Evolutionary conservation across 73 alveolate species (phyloP).

Genomic region (Strombidium stylifer): DNA sequence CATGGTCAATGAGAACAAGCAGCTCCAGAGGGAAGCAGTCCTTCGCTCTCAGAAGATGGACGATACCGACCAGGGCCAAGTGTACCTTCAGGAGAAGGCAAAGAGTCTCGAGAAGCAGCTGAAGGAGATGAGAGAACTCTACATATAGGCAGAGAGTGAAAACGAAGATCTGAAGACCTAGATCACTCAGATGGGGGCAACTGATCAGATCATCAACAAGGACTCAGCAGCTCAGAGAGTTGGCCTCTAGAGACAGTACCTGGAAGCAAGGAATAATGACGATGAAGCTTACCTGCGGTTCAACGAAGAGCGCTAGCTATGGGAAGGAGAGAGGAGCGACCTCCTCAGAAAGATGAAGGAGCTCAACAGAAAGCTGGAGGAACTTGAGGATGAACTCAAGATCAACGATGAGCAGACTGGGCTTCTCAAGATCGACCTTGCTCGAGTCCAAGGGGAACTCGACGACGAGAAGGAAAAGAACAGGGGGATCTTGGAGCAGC

Average conservation of each 20-base stretch:
- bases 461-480: constrained; percentile 92
- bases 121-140: constrained; percentile 66
- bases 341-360: constrained; percentile 77
- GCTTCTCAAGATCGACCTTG: constrained; percentile 84
- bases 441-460: constrained; percentile 78
- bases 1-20: constrained; percentile 82
- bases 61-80: constrained; percentile 61
- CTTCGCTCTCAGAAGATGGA: constrained; percentile 61
- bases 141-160: constrained; percentile 81
- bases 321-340: constrained; percentile 80
- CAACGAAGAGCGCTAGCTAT: constrained; percentile 60
- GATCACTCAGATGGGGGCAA: constrained; percentile 66
- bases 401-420: constrained; percentile 77
- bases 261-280: constrained; percentile 50
- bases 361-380: constrained; percentile 89
- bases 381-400: constrained; percentile 90
- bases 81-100: constrained; percentile 46
- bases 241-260: constrained; percentile 47
- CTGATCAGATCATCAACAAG: constrained; percentile 69
- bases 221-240: constrained; percentile 72
- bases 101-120: constrained; percentile 67
- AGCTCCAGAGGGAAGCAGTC: constrained; percentile 61
- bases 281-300: constrained; percentile 50
- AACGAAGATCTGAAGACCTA: constrained; percentile 82
- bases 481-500: constrained; percentile 76